Base-by-base conservation (phyloP, 2,329 filamentous ascomycete genomes). In the Aureobasidium vineae region DNA sequence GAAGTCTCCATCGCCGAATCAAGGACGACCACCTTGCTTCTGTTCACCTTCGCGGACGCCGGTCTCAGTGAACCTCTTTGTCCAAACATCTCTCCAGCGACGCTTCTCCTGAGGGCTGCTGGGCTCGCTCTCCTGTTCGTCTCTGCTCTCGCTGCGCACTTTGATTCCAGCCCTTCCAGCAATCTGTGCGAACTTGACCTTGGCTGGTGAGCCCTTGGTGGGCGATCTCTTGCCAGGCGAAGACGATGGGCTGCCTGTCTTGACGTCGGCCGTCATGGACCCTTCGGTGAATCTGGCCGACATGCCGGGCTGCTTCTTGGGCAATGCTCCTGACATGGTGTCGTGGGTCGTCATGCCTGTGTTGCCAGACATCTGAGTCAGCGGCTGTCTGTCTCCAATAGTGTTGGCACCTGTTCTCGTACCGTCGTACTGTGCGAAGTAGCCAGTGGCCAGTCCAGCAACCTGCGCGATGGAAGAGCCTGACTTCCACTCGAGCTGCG, bases 151-250 rank as follows among this genome's bases (percentile, higher is more conserved):
- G n/a, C 68, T 68, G 40, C 70, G 67, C 23, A 74, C 72, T 66
- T 73, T 75, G 71, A 75, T 76, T 38, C 78, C 78, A 66, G 80
- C 78, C 69, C 78, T 81, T 73, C 78, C 80, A 36, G 79, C 80
- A 40, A 82, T 77, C 49, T 78, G 76, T 71, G 81, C 80, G 56
- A 82, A 78, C 73, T 78, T 80, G 57, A 75, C 78, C 69, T 81
- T 80, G 61, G 80, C 76, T 21, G 80, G 80, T 8, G 79, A 81
- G 36, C 68, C 71, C 63, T 70, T 70, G 47, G 68, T 66, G 1
- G 66, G 54, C 26, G 68, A 67, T 54, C 68, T 70, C 65, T 66
- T 68, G 43, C 50, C 36, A 21, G 68, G 68, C 45, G 66, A 69
- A 10, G 63, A 49, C 28, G 53, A 63, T 28, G 59, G 56, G 47